A percentile compares a stretch with the other conserved stretches of the same genome.
phyloP scores from a whole-genome alignment of 2,329 filamentous ascomycete species.

The Claviceps africana region DNA sequence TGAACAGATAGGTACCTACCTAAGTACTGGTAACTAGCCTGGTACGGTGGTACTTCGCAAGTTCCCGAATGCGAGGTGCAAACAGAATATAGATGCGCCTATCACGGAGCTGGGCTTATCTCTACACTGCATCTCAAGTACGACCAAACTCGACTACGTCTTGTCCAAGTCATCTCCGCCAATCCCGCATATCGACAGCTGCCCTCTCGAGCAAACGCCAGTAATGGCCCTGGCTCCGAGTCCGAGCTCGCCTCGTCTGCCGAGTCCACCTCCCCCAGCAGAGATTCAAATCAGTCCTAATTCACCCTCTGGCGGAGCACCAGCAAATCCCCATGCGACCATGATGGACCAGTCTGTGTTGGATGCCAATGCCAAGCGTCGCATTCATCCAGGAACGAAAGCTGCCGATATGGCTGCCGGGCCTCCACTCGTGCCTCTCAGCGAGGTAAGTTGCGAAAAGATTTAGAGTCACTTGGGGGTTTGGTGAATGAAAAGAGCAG shows the following conservation, averaged over 20 bases:
- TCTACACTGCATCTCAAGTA: neutral
- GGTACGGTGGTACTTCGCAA: neutral
- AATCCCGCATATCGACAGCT: neutral
- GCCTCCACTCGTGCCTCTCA: slow-evolving; percentile 72
- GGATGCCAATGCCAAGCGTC: slow-evolving; percentile 62
- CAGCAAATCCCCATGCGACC: slow-evolving; percentile 41
- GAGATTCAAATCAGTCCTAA: slow-evolving; percentile 82
- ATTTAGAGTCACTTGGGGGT: neutral
- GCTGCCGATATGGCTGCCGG: slow-evolving; percentile 87
- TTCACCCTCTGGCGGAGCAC: slow-evolving; percentile 50
- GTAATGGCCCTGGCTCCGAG: slow-evolving; percentile 51
- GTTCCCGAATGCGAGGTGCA: neutral
- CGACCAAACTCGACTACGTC: neutral
- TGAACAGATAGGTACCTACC: too few relatives aligned
- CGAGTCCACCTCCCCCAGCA: slow-evolving; percentile 84
- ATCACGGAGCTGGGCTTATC: neutral
- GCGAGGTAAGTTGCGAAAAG: slow-evolving; percentile 47
- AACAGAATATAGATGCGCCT: neutral
- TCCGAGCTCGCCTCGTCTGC: slow-evolving; percentile 79
- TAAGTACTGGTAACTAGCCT: neutral
- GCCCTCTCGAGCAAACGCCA: neutral
- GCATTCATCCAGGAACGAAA: slow-evolving; percentile 86
- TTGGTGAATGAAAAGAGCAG: neutral
- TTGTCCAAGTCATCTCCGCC: neutral
- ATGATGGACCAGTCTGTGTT: slow-evolving; percentile 49